A percentile compares a stretch with the other conserved stretches of the same genome.
phyloP scores from a whole-genome alignment of 768 basidiomycete genomes.

The Albatrellus ellisii region DNA sequence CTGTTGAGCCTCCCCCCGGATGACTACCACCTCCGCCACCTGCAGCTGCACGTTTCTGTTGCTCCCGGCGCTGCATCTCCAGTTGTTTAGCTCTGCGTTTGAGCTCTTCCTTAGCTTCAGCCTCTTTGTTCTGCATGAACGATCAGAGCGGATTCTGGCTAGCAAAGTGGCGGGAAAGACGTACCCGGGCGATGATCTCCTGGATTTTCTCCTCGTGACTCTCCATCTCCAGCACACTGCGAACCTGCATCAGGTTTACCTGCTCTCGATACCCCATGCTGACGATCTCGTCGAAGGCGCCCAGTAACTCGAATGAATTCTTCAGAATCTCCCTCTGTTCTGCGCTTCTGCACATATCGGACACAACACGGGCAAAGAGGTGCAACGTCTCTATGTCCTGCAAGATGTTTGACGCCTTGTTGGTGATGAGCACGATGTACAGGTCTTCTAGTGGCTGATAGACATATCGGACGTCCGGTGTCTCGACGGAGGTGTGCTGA shows the following conservation, averaged over 20 bases:
- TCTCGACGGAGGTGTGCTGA: constrained; percentile 96
- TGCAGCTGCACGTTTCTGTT: constrained; percentile 61
- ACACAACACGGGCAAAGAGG: constrained; percentile 87
- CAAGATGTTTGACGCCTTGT: constrained; percentile 96
- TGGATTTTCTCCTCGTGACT: constrained; percentile 92
- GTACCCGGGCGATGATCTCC: constrained; percentile 90
- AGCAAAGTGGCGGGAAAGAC: constrained; percentile 16
- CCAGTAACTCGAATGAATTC: constrained; percentile 86
- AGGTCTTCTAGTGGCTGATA: constrained; percentile 95
- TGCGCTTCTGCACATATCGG: constrained; percentile 76
- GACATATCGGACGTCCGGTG: constrained; percentile 88
- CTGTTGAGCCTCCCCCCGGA: constrained; percentile 52
- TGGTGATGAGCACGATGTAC: constrained; percentile 94
- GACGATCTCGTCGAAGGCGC: constrained; percentile 95
- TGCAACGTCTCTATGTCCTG: constrained; percentile 97
- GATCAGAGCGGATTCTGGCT: background rate
- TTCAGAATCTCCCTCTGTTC: constrained; percentile 84
- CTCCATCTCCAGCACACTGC: constrained; percentile 78
- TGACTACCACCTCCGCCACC: constrained; percentile 37
- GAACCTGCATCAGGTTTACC: constrained; percentile 67
- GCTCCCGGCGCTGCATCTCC: constrained; percentile 94
- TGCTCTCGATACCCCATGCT: constrained; percentile 78
- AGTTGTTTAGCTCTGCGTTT: constrained; percentile 96
- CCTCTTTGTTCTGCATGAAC: constrained; percentile 79
- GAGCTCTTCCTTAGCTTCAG: constrained; percentile 97